Evolutionary conservation across 371 early-diverging fungal genomes (phyloP).

Genomic region (Zychaea mexicana): DNA sequence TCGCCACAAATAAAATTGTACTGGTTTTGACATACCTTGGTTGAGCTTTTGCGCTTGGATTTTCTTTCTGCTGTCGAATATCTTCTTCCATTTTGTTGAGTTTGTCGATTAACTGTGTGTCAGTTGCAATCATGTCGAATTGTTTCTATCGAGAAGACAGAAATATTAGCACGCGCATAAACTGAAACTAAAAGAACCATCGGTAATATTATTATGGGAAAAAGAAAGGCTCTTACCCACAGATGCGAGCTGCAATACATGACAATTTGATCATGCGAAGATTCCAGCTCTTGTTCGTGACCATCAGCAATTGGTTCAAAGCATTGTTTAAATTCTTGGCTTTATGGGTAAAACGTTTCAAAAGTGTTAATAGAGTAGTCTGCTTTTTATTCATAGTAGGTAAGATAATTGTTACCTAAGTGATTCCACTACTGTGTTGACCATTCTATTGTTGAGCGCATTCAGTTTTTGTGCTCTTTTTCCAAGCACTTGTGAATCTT

Average conservation of each 20-base stretch:
- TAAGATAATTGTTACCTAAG: not conserved
- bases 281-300: not conserved
- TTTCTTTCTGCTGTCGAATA: not conserved
- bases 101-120: not conserved
- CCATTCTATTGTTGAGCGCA: not conserved
- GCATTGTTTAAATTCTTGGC: not conserved
- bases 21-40: not conserved
- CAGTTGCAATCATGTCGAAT: conserved; percentile 1
- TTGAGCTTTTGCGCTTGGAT: not conserved
- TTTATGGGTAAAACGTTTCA: no score
- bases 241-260: not conserved
- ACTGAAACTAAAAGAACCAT: no score
- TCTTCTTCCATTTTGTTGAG: conserved; percentile 3
- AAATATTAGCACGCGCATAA: no score
- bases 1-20: not conserved
- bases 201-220: no score
- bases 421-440: not conserved
- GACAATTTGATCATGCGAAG: not conserved
- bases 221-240: no score
- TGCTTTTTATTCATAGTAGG: no score
- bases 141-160: conserved; percentile 7
- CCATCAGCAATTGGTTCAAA: not conserved
- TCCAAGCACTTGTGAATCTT: not conserved
- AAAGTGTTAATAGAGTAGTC: not conserved
- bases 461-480: conserved; percentile 8